Conservation (phyloP, 768 basidiomycete species). For the Lentinula aciculospora region DNA sequence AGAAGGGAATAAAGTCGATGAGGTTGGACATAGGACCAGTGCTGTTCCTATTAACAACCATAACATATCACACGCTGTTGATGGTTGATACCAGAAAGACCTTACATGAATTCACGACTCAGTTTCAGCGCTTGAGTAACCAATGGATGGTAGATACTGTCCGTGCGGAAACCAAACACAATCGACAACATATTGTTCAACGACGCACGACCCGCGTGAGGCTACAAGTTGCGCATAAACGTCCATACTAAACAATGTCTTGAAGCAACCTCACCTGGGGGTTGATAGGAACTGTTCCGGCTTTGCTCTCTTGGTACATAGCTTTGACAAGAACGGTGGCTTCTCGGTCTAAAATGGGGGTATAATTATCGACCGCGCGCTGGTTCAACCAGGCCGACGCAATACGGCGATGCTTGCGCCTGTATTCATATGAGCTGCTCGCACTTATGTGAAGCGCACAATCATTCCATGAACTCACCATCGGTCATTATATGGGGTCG, state of each 20-base stretch:
- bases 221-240: not conserved
- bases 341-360: slow-evolving; percentile 15
- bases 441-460: not conserved
- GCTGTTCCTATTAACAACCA: not conserved
- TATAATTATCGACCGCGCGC: slow-evolving; percentile 12
- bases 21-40: slow-evolving; percentile 17
- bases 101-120: slow-evolving; percentile 15
- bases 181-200: slow-evolving; percentile 17
- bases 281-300: slow-evolving; percentile 13
- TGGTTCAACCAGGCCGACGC: slow-evolving; percentile 12
- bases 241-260: not conserved
- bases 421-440: not conserved
- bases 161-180: slow-evolving; percentile 16
- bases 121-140: slow-evolving; percentile 12
- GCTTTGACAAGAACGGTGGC: slow-evolving; percentile 14
- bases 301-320: slow-evolving; percentile 8
- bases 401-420: slow-evolving; percentile 17
- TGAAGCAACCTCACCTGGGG: not conserved
- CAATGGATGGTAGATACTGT: slow-evolving; percentile 10
- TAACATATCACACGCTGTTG: not conserved
- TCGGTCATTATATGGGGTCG: slow-evolving; percentile 24
- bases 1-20: slow-evolving; percentile 14
- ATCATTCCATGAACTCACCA: slow-evolving; percentile 16
- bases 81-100: not conserved
- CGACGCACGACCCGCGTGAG: not conserved